A percentile compares a stretch with the other conserved stretches of the same genome.
These are phyloP conservation scores for Cryptococcus deneoformans DNA, from an alignment of 1,284 basidiomycete species.

Conservation along the genomic window DNA sequence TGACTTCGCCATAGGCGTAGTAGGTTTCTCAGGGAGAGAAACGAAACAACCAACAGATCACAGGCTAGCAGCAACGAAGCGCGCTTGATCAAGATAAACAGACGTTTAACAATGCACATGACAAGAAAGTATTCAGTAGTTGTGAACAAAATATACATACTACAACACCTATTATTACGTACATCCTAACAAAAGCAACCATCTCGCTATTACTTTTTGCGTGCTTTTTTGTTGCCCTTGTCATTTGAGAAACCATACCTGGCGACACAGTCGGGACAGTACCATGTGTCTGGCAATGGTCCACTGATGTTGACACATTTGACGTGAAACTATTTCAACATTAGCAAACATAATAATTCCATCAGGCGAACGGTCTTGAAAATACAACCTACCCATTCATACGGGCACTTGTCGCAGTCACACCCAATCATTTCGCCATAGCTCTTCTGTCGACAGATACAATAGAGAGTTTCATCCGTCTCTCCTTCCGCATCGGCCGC, in stretches of 20 bases:
- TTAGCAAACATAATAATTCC: neutral
- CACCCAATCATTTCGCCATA: constrained; percentile 93
- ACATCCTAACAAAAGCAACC: no score
- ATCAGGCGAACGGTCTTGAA: neutral
- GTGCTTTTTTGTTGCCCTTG: constrained; percentile 28
- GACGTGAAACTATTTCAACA: constrained; percentile 69
- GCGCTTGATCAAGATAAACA: no score
- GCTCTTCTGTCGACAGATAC: constrained; percentile 76
- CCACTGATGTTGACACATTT: constrained; percentile 69
- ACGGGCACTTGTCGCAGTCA: constrained; percentile 80
- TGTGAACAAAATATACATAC: no score
- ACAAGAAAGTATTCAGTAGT: no score
- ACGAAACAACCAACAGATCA: no score
- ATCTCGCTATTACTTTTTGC: neutral
- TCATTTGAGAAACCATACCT: constrained; percentile 32
- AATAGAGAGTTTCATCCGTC: constrained; percentile 65
- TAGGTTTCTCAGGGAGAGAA: no score
- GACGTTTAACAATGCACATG: no score
- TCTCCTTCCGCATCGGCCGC: constrained; percentile 28
- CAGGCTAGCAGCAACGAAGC: no score
- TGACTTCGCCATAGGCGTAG: no score
- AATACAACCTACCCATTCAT: constrained; percentile 82
- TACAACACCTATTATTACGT: no score
- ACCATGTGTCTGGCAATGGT: constrained; percentile 74
- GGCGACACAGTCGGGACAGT: constrained; percentile 60